A percentile compares a stretch with the other conserved stretches of the same genome.
These are phyloP conservation scores for Mycena latifolia DNA, from an alignment of 768 basidiomycete genomes.

Conservation along the genomic window DNA sequence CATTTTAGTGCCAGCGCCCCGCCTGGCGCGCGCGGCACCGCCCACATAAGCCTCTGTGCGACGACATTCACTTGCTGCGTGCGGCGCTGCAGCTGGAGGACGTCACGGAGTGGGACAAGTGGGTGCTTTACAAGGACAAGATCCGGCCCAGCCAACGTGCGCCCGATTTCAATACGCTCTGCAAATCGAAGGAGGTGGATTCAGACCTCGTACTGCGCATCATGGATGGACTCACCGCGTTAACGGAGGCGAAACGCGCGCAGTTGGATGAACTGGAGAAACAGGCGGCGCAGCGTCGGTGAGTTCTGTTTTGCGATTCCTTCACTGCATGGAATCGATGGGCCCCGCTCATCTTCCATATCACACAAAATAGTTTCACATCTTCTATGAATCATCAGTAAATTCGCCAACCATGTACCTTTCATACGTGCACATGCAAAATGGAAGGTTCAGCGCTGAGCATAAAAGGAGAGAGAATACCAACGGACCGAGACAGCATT, in stretches of 20 bases:
- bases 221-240: neutral
- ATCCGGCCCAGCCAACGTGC: neutral
- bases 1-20: neutral
- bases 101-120: neutral
- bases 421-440: no score
- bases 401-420: no score
- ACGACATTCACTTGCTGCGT: neutral
- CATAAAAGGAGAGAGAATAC: no score
- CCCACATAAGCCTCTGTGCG: neutral
- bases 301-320: no score
- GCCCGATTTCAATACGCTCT: neutral
- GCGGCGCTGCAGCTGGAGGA: neutral
- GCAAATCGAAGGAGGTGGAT: neutral
- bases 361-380: no score
- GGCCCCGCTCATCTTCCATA: no score
- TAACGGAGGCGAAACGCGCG: neutral
- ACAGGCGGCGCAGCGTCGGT: no score
- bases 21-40: neutral
- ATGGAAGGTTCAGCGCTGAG: no score
- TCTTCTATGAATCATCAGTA: no score
- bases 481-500: no score
- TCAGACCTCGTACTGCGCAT: neutral
- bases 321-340: no score
- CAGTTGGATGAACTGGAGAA: constrained; percentile 1
- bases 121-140: neutral